Percentiles rank a stretch among this genome's conserved stretches.
Evolutionary conservation across 2,329 filamentous ascomycete genomes (phyloP).

Genomic region (Aspergillus pseudonomiae): DNA sequence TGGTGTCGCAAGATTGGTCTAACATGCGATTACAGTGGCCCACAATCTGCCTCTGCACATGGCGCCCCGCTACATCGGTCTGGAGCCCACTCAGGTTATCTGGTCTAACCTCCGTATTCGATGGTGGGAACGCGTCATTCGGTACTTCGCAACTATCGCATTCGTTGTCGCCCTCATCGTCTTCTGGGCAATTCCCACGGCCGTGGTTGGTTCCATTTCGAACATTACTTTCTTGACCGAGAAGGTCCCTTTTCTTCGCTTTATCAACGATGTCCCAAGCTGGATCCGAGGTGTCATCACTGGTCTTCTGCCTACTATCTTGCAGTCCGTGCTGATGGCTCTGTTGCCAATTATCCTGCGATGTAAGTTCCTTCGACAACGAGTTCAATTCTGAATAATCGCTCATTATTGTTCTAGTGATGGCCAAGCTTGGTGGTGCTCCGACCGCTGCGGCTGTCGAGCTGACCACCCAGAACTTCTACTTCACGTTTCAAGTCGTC

Average conservation of each 20-base stretch:
- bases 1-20: background rate
- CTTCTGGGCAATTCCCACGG: conserved; percentile 82
- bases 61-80: conserved; percentile 80
- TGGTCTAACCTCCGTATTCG: conserved; percentile 83
- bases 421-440: conserved; percentile 78
- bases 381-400: background rate
- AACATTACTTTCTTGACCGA: conserved; percentile 74
- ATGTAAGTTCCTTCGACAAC: conserved; percentile 50
- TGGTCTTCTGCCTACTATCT: conserved; percentile 78
- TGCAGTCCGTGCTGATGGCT: conserved; percentile 82
- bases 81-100: conserved; percentile 78
- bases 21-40: conserved; percentile 54
- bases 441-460: conserved; percentile 80
- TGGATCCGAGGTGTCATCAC: conserved; percentile 80
- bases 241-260: conserved; percentile 69
- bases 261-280: conserved; percentile 71
- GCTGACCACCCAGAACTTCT: conserved; percentile 85
- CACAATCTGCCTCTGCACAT: conserved; percentile 88
- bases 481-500: conserved; percentile 72
- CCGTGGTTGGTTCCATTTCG: conserved; percentile 80
- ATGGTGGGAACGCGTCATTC: conserved; percentile 82
- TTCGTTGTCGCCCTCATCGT: conserved; percentile 78
- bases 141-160: conserved; percentile 68
- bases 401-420: conserved; percentile 51
- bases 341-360: conserved; percentile 82